Evolutionary conservation across 2,329 filamentous ascomycete species (phyloP).

Genomic region (Ceratocystis lukuohia): DNA sequence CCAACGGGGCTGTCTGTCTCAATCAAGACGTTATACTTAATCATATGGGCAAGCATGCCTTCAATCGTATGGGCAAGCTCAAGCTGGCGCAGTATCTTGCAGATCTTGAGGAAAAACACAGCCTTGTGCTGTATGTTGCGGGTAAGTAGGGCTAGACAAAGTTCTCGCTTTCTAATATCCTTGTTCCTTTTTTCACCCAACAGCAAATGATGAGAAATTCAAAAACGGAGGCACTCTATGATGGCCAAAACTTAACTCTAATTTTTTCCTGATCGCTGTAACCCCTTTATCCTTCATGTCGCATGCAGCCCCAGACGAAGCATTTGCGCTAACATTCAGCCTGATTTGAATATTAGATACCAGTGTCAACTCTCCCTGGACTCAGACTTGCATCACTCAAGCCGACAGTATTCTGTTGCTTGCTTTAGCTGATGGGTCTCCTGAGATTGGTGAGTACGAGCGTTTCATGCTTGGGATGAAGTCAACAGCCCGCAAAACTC

Average conservation of each 20-base stretch:
- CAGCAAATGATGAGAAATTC: slow-evolving; percentile 39
- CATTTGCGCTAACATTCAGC: slow-evolving; percentile 9
- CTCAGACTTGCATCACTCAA: slow-evolving; percentile 91
- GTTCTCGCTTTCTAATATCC: slow-evolving; percentile 2
- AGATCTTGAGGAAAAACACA: slow-evolving; percentile 93
- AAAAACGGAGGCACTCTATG: slow-evolving; percentile 37
- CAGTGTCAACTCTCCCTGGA: slow-evolving; percentile 94
- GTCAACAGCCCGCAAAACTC: slow-evolving; percentile 83
- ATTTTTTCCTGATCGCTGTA: slow-evolving; percentile 49
- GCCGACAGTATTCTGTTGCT: slow-evolving; percentile 93
- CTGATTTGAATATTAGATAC: slow-evolving; percentile 47
- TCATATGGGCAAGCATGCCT: slow-evolving; percentile 88
- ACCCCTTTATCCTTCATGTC: slow-evolving; percentile 15
- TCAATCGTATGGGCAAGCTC: slow-evolving; percentile 92
- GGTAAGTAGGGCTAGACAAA: slow-evolving; percentile 34
- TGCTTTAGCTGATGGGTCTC: slow-evolving; percentile 77
- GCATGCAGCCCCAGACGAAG: slow-evolving; percentile 24
- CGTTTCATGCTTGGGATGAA: slow-evolving; percentile 94
- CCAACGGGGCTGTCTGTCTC: slow-evolving; percentile 79
- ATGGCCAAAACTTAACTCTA: slow-evolving; percentile 45
- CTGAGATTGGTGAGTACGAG: slow-evolving; percentile 89
- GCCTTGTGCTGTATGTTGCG: slow-evolving; percentile 86
- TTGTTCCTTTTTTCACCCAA: slow-evolving; percentile 4
- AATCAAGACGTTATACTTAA: slow-evolving; percentile 91
- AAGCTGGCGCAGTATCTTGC: slow-evolving; percentile 93